Base-by-base conservation (phyloP, 2,329 filamentous ascomycete species). In the Clathrospora elynae region DNA sequence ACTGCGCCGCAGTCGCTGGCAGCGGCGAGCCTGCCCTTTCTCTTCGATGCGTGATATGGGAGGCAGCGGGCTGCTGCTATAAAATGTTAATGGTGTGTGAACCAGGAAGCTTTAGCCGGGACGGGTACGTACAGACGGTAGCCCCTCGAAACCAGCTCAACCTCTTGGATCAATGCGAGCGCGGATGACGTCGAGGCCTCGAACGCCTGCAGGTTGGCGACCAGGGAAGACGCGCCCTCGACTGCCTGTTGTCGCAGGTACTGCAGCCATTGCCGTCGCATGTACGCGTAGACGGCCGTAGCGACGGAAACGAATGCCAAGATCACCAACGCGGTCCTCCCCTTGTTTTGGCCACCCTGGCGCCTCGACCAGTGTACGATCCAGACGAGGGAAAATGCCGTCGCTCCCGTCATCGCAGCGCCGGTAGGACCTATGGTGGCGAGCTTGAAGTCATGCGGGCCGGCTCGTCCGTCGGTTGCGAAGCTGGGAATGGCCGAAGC, bases 11-110 rank as follows among this genome's bases (percentile, higher is more conserved):
- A 99, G 75, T 50, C 89, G 83, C 49, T 85, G 75, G 64, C 93
- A 99, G 62, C 90, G 85, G 57, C 90, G 81, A 6, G 78, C 81
- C 66, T 95, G 88, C 29, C 83, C 83, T 47, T 84, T 84, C 56
- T 95, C 90, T 67, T 99, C 93, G 20, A 99, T 78, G 31, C 92
- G 84, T 55, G 88, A 95, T 47, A 96, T 87, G n/a, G 93, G 93
- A 5, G 93, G 92, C 23, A 97, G 73, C 16, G 91, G 92, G 11
- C 84, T 86, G 76, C 89, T 95, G 73, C 89, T 95, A 60, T 40
- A 26, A 10, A 46, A 25, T 39, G 60, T 70, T 47, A 61, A 55
- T 49, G 57, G 50, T 62, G 32, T 17, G 22, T 14, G 22, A n/a
- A 9, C 10, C 13, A 13, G 10, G 35, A 11, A 52, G 40, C 45